Evolutionary conservation across 2,329 filamentous ascomycete species (phyloP).

Genomic region (Zalaria obscura): DNA sequence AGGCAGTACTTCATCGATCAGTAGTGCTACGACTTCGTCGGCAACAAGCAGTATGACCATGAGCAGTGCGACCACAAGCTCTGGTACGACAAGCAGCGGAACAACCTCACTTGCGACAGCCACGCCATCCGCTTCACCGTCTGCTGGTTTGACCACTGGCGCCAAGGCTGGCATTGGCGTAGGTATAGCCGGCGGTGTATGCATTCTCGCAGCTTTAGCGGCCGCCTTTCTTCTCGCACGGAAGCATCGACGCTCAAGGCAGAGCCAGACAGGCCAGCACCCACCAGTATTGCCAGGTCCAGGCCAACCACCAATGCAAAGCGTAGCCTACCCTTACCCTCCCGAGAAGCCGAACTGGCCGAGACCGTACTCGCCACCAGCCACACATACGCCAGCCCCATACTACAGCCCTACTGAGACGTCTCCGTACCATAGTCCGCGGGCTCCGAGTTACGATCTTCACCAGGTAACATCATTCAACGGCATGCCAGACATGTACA

Average conservation of each 20-base stretch:
- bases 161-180: constrained; percentile 13
- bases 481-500: constrained; percentile 2
- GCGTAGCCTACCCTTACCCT: constrained; percentile 5
- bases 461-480: too few species aligned
- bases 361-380: not conserved
- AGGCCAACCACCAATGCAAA: constrained; percentile 6
- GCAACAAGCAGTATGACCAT: not conserved
- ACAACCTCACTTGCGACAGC: not conserved
- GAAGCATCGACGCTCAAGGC: constrained; percentile 4
- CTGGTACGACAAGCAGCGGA: not conserved
- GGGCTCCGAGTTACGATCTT: too few species aligned
- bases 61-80: constrained; percentile 1
- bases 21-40: constrained; percentile 1
- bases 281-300: constrained; percentile 2
- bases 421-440: not conserved
- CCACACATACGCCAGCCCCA: not conserved
- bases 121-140: not conserved
- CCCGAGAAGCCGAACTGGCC: not conserved
- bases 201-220: constrained; percentile 8
- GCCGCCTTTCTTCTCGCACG: constrained; percentile 7
- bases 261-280: not conserved
- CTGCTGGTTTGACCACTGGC: constrained; percentile 8
- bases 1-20: too few species aligned
- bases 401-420: constrained; percentile 2
- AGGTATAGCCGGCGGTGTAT: constrained; percentile 9